These are phyloP conservation scores for Mucor mucedo DNA, from an alignment of 371 early-diverging fungal genomes.

Conservation along the genomic window DNA sequence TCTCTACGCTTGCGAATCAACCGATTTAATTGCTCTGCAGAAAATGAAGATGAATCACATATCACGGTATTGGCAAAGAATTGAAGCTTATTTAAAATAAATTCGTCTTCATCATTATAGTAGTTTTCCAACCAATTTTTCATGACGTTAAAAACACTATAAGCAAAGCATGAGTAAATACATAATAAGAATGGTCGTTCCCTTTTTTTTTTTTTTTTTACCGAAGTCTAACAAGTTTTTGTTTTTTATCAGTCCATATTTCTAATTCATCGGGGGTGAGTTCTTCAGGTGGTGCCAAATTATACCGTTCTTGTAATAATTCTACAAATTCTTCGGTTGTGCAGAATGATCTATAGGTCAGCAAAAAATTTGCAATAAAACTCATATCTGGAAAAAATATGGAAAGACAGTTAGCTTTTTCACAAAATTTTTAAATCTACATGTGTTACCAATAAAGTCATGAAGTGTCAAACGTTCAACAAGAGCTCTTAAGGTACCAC, in stretches of 20 bases:
- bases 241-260: conserved; percentile 86
- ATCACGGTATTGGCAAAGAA: conserved; percentile 80
- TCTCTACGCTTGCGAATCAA: conserved; percentile 72
- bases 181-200: neutral
- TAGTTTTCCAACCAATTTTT: conserved; percentile 91
- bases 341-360: conserved; percentile 88
- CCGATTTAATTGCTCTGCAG: conserved; percentile 74
- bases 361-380: conserved; percentile 82
- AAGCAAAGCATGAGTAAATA: neutral
- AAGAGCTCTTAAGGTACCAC: conserved; percentile 84
- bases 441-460: conserved; percentile 56
- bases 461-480: conserved; percentile 91
- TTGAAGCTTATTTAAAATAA: conserved; percentile 71
- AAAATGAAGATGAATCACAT: conserved; percentile 70
- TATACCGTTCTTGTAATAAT: conserved; percentile 74
- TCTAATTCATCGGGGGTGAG: conserved; percentile 71
- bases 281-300: conserved; percentile 71
- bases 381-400: conserved; percentile 60
- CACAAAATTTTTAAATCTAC: too few relatives aligned
- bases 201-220: conserved; percentile 13
- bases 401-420: neutral
- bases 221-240: conserved; percentile 83
- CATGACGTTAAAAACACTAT: conserved; percentile 82
- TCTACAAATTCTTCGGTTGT: conserved; percentile 78
- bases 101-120: conserved; percentile 77